A percentile compares a stretch with the other conserved stretches of the same genome.
phyloP scores from a whole-genome alignment of 108 stramenopile genomes.

The Pinguiococcus pyrenoidosus region DNA sequence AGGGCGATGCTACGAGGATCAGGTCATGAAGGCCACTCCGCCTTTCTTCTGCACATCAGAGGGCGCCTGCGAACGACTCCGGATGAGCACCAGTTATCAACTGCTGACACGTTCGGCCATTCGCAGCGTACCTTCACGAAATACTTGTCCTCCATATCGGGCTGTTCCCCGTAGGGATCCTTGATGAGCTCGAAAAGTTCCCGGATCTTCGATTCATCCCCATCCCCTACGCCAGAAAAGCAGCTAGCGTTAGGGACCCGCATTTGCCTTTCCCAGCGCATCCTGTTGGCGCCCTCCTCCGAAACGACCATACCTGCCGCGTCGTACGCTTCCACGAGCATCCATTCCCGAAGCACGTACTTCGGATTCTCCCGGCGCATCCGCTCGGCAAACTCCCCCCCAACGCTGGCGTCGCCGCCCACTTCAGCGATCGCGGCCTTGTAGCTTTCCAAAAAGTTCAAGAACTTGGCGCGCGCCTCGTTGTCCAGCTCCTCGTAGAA shows the following conservation, averaged over 20 bases:
- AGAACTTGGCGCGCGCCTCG: background rate
- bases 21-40: background rate
- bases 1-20: background rate
- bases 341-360: constrained; percentile 18
- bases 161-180: background rate
- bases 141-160: background rate
- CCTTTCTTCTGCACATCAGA: background rate
- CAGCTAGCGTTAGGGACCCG: too few species aligned
- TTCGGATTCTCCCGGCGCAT: constrained; percentile 15
- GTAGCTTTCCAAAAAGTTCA: background rate
- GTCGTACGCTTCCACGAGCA: constrained; percentile 8
- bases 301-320: constrained; percentile 1
- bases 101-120: too few species aligned
- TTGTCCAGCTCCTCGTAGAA: background rate
- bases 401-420: background rate
- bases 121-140: too few species aligned
- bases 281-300: too few species aligned
- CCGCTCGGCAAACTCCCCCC: background rate
- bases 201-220: background rate
- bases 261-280: too few species aligned
- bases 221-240: too few species aligned
- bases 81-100: too few species aligned
- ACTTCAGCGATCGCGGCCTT: background rate
- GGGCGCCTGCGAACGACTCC: too few species aligned
- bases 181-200: background rate